A percentile compares a stretch with the other conserved stretches of the same genome.
phyloP scores from a whole-genome alignment of 805 yeast genomes.

The Candida takata region DNA sequence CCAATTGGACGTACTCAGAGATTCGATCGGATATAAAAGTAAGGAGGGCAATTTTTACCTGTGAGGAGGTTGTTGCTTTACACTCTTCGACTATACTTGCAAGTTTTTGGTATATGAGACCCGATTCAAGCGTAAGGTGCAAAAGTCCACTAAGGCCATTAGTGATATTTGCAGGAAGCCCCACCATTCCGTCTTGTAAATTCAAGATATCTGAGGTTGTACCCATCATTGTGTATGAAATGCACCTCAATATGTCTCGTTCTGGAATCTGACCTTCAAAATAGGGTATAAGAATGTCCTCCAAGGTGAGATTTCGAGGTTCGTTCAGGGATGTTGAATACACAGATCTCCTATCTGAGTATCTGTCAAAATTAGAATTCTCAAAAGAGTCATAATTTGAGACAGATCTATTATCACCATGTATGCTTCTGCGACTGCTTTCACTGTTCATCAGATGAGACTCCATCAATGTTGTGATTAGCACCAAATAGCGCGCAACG shows the following conservation, averaged over 20 bases:
- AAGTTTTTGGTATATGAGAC: constrained; percentile 52
- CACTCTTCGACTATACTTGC: constrained; percentile 25
- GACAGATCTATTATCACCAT: constrained; percentile 8
- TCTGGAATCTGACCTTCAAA: constrained; percentile 31
- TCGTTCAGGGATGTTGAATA: constrained; percentile 21
- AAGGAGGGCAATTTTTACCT: constrained; percentile 56
- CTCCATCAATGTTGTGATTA: neutral
- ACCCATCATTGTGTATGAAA: constrained; percentile 54
- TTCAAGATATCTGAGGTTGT: constrained; percentile 52
- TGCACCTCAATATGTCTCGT: constrained; percentile 35
- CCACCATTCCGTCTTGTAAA: constrained; percentile 28
- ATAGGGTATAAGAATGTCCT: constrained; percentile 27
- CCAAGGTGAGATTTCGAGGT: constrained; percentile 19
- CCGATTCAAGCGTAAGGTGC: constrained; percentile 60
- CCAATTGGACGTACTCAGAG: constrained; percentile 33
- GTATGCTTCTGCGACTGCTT: neutral
- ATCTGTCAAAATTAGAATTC: constrained; percentile 26
- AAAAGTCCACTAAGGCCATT: constrained; percentile 51
- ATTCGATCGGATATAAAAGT: constrained; percentile 39
- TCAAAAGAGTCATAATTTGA: constrained; percentile 30
- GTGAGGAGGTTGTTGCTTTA: constrained; percentile 30
- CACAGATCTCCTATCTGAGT: constrained; percentile 32
- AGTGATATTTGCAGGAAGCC: constrained; percentile 46
- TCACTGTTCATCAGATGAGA: neutral
- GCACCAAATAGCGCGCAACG: constrained; percentile 7